Conservation (phyloP, 2,329 filamentous ascomycete species). For the Trichoderma sp. region DNA sequence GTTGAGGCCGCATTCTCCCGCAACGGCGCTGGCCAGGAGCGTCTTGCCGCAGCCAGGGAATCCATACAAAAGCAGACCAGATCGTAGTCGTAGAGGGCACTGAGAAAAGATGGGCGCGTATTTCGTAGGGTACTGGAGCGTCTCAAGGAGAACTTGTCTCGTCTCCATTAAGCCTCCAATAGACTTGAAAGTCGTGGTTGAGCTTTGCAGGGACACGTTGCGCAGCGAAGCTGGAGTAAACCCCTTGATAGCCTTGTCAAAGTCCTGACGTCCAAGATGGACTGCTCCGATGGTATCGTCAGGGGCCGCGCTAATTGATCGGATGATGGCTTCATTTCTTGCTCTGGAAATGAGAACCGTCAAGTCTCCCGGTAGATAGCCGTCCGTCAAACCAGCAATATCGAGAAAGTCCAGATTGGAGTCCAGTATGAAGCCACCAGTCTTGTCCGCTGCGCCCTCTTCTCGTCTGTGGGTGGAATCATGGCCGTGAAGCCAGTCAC, state of each 20-base stretch:
- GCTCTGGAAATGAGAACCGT: conserved; percentile 83
- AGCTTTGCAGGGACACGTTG: conserved; percentile 91
- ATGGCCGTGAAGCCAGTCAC: conserved; percentile 79
- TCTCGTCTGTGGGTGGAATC: conserved; percentile 56
- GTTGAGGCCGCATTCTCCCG: conserved; percentile 95
- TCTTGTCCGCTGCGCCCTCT: conserved; percentile 37
- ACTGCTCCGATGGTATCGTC: conserved; percentile 56
- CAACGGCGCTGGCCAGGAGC: conserved; percentile 91
- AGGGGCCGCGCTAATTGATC: conserved; percentile 65
- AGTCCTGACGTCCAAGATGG: conserved; percentile 73
- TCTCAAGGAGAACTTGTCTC: conserved; percentile 89
- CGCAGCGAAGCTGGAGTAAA: conserved; percentile 95
- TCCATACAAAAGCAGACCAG: conserved; percentile 89
- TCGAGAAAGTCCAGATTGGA: conserved; percentile 86
- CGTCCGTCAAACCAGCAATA: conserved; percentile 90
- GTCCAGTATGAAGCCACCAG: conserved; percentile 73
- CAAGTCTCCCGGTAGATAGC: conserved; percentile 96
- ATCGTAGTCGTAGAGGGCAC: conserved; percentile 91
- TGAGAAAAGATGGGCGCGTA: conserved; percentile 98
- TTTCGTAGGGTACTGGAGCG: conserved; percentile 93
- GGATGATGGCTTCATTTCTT: conserved; percentile 89
- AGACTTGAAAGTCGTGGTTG: conserved; percentile 86
- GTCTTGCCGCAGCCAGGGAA: conserved; percentile 98
- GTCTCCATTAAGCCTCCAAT: conserved; percentile 90
- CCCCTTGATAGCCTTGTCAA: conserved; percentile 80